Evolutionary conservation across 1,284 basidiomycete species (phyloP).

Genomic region (Anthracocystis panici-leucophaei): DNA sequence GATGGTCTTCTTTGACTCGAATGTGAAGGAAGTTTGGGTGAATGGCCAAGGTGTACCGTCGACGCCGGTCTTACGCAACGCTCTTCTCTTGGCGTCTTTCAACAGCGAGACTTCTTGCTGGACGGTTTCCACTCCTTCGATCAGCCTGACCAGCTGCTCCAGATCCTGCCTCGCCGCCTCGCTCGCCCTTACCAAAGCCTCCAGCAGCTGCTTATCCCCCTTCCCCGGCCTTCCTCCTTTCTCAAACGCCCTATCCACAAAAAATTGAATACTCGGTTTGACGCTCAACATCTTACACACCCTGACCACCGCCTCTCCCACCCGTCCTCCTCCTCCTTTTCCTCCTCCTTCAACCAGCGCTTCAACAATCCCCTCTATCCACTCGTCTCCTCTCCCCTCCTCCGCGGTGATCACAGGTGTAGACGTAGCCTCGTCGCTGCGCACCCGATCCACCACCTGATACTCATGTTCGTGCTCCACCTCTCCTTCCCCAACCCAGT

Average conservation of each 20-base stretch:
- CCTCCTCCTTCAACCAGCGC: conserved; percentile 6
- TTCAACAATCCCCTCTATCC: background rate
- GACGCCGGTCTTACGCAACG: background rate
- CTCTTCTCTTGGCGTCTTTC: conserved; percentile 9
- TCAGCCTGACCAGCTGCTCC: background rate
- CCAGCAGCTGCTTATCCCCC: conserved; percentile 12
- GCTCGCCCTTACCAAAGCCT: conserved; percentile 20
- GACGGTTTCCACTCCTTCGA: background rate
- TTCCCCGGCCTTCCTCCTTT: conserved; percentile 6
- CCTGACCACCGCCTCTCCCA: conserved; percentile 5
- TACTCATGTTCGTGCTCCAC: conserved; percentile 52
- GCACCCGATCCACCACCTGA: conserved; percentile 40
- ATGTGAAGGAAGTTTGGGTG: background rate
- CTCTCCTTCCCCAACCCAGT: conserved; percentile 39
- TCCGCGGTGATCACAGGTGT: conserved; percentile 1
- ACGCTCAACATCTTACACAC: conserved; percentile 15
- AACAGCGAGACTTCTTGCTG: conserved; percentile 5
- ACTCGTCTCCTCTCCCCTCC: background rate
- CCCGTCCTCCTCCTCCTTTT: background rate
- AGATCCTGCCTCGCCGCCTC: conserved; percentile 3
- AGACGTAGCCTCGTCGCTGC: background rate
- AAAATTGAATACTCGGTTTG: conserved; percentile 47
- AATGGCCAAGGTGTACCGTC: conserved; percentile 19
- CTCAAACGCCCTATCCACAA: conserved; percentile 28
- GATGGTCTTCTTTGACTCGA: conserved; percentile 13